Evolutionary conservation across 1,284 basidiomycete species (phyloP), one percentile per base, ranked within the genome.

Genomic region (Malassezia vespertilionis): DNA sequence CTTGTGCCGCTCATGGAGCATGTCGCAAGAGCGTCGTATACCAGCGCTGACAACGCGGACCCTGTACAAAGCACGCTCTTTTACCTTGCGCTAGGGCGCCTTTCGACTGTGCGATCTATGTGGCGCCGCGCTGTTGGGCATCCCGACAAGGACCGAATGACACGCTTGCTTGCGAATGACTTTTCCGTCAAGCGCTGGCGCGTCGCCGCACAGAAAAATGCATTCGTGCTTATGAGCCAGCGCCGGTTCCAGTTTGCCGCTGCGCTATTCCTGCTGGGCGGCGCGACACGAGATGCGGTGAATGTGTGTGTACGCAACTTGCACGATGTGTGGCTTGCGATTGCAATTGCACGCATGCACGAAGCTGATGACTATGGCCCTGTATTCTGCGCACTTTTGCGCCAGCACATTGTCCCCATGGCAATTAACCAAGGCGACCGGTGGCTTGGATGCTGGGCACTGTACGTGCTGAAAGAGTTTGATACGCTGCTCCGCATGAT

Each of bases 61-160:
- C 93, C 93, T 1, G 84, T 83, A 5, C 74, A 79, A 9, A 90
- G 88, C 64, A 89, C 86, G 14, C 74, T 99, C 28, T 84, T 86
- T 71, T 99, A 96, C 73, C 93, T 95, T 60, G 89, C 93, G 2
- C 74, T 97, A 1, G 84, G 86, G 31, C 96, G 96, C 69, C 78
- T 80, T 44, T 86, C 87, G 66, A 78, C 95, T 12, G 86, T 97
- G 0, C 84, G 87, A 57, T 86, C 88, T 1, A 76, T 97, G 3
- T 99, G 93, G 93, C 79, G 85, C 56, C 91, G 96, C 68, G 87
- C 90, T 0, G 80, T 81, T 2, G 91, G 89, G 77, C 90, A 97
- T 63, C 84, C 81, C 53, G 93, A 97, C 59, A 87, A 93, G 63
- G 65, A 76, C 5, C 70, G 82, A 51, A 97, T 91, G 90, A 76